Evolutionary conservation across 768 basidiomycete genomes (phyloP).

Genomic region (Leccinellum rugosiceps): DNA sequence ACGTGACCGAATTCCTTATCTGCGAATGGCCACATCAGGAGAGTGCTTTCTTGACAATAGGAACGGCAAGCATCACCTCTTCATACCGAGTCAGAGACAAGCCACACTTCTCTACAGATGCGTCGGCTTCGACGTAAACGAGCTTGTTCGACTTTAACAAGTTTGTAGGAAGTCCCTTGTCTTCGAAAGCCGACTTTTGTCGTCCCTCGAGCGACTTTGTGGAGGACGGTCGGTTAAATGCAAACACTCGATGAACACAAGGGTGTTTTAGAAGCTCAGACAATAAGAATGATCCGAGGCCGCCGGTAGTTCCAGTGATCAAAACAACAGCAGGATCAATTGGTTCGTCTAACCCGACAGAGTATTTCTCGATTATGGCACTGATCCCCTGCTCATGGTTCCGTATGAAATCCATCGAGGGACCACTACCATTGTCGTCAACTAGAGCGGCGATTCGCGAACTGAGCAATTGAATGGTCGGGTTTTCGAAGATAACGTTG

Average conservation of each 20-base stretch:
- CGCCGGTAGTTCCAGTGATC: conserved; percentile 41
- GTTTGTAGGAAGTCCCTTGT: conserved; percentile 27
- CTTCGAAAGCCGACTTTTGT: conserved; percentile 27
- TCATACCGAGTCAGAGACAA: conserved; percentile 21
- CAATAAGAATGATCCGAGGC: conserved; percentile 37
- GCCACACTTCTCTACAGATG: conserved; percentile 28
- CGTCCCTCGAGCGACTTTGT: conserved; percentile 18
- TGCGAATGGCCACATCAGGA: conserved; percentile 1
- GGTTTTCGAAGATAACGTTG: conserved; percentile 37
- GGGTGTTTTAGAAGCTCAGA: conserved; percentile 22
- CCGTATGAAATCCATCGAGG: not conserved
- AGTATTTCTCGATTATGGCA: conserved; percentile 42
- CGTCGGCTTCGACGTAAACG: conserved; percentile 34
- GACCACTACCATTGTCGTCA: not conserved
- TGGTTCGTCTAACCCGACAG: conserved; percentile 8
- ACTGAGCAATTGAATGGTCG: conserved; percentile 37
- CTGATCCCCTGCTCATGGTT: conserved; percentile 28
- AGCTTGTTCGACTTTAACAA: conserved; percentile 32
- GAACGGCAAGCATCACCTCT: conserved; percentile 2
- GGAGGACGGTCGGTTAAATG: conserved; percentile 30
- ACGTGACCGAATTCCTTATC: conserved; percentile 33
- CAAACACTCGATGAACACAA: conserved; percentile 30
- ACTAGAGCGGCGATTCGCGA: conserved; percentile 17
- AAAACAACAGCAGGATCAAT: conserved; percentile 27
- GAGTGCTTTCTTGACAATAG: not conserved